Conservation (phyloP, 108 stramenopile genomes). For the Cylindrotheca fusiformis region DNA sequence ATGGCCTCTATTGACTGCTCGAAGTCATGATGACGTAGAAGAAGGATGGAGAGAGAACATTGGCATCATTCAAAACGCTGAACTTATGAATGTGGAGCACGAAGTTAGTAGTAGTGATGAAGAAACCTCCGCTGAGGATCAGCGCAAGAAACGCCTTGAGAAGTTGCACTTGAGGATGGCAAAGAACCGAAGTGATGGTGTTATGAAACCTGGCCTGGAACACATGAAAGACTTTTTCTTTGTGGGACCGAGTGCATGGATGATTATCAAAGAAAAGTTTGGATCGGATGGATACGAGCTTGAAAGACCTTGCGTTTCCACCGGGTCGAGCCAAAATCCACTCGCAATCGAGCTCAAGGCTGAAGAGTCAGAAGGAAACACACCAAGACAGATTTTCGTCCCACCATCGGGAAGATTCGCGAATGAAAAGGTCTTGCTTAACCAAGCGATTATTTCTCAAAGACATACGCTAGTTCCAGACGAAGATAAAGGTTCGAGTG, state of each 20-base stretch:
- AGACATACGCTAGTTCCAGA: slow-evolving; percentile 1
- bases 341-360: slow-evolving; percentile 7
- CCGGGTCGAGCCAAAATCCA: not conserved
- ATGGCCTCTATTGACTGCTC: slow-evolving; percentile 22
- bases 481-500: slow-evolving; percentile 6
- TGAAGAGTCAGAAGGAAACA: slow-evolving; percentile 11
- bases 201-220: slow-evolving; percentile 23
- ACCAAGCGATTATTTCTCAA: not conserved
- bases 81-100: slow-evolving; percentile 11
- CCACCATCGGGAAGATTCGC: slow-evolving; percentile 47
- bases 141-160: slow-evolving; percentile 16
- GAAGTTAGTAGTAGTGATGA: slow-evolving; percentile 11
- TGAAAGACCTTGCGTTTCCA: slow-evolving; percentile 8
- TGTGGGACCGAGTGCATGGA: slow-evolving; percentile 48
- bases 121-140: slow-evolving; percentile 3
- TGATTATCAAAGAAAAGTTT: slow-evolving; percentile 47
- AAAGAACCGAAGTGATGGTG: not conserved
- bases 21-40: not conserved
- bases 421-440: slow-evolving; percentile 23
- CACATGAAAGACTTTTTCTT: slow-evolving; percentile 43
- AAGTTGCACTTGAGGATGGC: slow-evolving; percentile 10
- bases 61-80: slow-evolving; percentile 26
- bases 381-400: slow-evolving; percentile 10
- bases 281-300: slow-evolving; percentile 33
- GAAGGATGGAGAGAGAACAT: slow-evolving; percentile 25